These are phyloP conservation scores for Verruconis gallopava DNA, from an alignment of 2,329 filamentous ascomycete species.

Conservation along the genomic window DNA sequence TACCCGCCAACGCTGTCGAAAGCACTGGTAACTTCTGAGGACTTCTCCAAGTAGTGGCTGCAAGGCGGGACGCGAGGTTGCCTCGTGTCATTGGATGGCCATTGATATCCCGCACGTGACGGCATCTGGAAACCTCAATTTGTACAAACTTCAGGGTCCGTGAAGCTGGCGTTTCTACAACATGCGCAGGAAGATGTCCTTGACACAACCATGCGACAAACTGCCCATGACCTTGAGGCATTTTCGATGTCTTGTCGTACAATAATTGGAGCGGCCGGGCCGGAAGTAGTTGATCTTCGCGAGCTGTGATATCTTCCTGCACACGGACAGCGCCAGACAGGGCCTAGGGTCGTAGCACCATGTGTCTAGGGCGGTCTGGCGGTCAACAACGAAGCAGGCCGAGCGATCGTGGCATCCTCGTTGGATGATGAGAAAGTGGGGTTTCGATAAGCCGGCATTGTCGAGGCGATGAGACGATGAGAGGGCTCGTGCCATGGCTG, in stretches of 20 bases:
- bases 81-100: conserved; percentile 1
- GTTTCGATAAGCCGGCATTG: conserved; percentile 26
- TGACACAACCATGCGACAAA: conserved; percentile 22
- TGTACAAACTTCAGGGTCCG: neutral
- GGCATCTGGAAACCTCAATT: conserved; percentile 4
- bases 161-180: neutral
- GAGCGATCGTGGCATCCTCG: conserved; percentile 31
- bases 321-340: conserved; percentile 28
- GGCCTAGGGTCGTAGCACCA: conserved; percentile 33
- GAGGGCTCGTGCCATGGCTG: conserved; percentile 17
- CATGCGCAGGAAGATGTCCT: conserved; percentile 15
- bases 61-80: neutral
- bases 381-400: conserved; percentile 28
- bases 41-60: neutral
- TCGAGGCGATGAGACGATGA: conserved; percentile 23
- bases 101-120: conserved; percentile 5
- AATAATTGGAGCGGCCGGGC: conserved; percentile 34
- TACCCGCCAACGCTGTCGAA: too few relatives aligned
- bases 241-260: conserved; percentile 24
- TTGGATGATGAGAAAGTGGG: conserved; percentile 30
- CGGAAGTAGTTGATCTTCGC: conserved; percentile 27
- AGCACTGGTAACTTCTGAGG: too few relatives aligned
- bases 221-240: conserved; percentile 26
- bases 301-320: conserved; percentile 30
- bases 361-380: conserved; percentile 29